Conservation (phyloP, 2,329 filamentous ascomycete species). For the Pestalotiopsis sp. region DNA sequence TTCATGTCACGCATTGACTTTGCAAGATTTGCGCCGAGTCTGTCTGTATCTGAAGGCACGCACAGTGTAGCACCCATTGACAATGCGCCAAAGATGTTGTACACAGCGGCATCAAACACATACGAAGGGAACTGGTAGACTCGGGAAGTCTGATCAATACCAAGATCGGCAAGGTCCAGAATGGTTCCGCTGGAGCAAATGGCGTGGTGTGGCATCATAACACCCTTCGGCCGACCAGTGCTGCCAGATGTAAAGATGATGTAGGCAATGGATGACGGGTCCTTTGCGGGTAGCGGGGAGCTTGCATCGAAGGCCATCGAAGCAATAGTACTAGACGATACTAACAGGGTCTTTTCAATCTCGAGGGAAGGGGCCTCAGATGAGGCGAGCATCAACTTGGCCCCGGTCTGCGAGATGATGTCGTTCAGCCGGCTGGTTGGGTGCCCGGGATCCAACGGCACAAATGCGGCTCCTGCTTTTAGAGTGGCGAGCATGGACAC, state of each 20-base stretch:
- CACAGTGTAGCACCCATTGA: slow-evolving; percentile 5
- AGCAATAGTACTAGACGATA: neutral
- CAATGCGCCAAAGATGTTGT: slow-evolving; percentile 8
- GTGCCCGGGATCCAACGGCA: slow-evolving; percentile 38
- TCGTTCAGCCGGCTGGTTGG: slow-evolving; percentile 34
- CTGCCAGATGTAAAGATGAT: slow-evolving; percentile 15
- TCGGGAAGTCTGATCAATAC: slow-evolving; percentile 21
- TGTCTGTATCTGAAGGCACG: slow-evolving; percentile 9
- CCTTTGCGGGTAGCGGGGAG: neutral
- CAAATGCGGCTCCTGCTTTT: slow-evolving; percentile 34
- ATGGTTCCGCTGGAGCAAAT: slow-evolving; percentile 44
- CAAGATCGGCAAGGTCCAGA: slow-evolving; percentile 45
- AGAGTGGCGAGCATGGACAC: slow-evolving; percentile 35
- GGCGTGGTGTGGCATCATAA: slow-evolving; percentile 8
- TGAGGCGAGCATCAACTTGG: slow-evolving; percentile 12
- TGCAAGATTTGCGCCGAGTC: neutral
- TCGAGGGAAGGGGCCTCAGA: neutral
- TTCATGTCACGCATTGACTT: slow-evolving; percentile 10
- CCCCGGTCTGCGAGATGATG: slow-evolving; percentile 28
- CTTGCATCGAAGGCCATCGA: neutral
- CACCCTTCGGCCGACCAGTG: slow-evolving; percentile 14
- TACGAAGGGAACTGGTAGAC: slow-evolving; percentile 15
- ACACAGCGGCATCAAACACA: slow-evolving; percentile 12
- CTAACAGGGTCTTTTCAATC: neutral
- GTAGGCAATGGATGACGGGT: neutral